Evolutionary conservation across 2,329 filamentous ascomycete genomes (phyloP).

Genomic region (Bipolaris zeicola): DNA sequence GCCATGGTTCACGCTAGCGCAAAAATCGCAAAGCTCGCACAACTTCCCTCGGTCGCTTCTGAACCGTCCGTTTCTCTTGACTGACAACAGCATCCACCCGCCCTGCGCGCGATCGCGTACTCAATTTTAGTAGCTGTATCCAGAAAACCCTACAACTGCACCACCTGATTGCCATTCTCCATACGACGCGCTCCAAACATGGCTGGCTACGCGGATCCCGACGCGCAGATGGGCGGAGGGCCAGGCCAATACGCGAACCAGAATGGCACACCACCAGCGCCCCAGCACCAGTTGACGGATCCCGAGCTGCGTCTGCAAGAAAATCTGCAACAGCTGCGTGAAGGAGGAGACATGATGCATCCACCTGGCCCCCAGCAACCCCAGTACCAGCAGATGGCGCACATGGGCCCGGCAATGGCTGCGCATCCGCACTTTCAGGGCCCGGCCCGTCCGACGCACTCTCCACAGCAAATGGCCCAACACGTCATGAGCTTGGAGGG

Average conservation of each 20-base stretch:
- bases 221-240: conserved; percentile 41
- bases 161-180: conserved; percentile 8
- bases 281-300: conserved; percentile 41
- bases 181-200: conserved; percentile 29
- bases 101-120: conserved; percentile 27
- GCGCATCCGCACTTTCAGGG: conserved; percentile 46
- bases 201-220: conserved; percentile 44
- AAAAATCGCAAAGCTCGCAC: conserved; percentile 40
- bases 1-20: conserved; percentile 39
- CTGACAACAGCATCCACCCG: conserved; percentile 29
- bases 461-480: conserved; percentile 49
- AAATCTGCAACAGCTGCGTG: conserved; percentile 43
- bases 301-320: conserved; percentile 44
- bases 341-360: conserved; percentile 42
- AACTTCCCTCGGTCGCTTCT: conserved; percentile 35
- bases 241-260: conserved; percentile 45
- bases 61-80: conserved; percentile 26
- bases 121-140: conserved; percentile 7
- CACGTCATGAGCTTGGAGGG: conserved; percentile 47
- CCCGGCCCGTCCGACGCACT: conserved; percentile 43
- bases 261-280: conserved; percentile 42
- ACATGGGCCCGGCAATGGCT: conserved; percentile 34
- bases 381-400: conserved; percentile 36
- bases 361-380: conserved; percentile 32
- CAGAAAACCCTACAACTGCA: not conserved